These are phyloP conservation scores for Thielaviopsis populi DNA, from an alignment of 2,329 filamentous ascomycete species.

Conservation along the genomic window DNA sequence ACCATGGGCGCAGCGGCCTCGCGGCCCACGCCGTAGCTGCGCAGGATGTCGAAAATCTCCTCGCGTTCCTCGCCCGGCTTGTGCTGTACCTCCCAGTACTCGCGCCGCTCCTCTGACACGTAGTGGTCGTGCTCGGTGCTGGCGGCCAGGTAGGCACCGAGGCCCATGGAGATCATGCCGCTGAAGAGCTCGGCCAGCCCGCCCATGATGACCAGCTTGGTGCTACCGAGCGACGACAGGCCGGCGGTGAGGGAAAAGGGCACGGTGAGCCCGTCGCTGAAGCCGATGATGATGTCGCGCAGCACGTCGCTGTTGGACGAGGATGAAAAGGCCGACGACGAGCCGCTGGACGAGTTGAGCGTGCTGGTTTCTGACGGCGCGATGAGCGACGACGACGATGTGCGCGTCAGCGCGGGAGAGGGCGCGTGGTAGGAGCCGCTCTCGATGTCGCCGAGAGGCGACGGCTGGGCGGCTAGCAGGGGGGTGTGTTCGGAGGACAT, in stretches of 20 bases:
- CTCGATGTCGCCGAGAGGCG: constrained; percentile 6
- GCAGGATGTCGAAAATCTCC: constrained; percentile 36
- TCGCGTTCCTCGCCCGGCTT: constrained; percentile 32
- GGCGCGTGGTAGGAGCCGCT: background rate
- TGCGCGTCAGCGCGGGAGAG: background rate
- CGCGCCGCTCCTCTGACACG: constrained; percentile 33
- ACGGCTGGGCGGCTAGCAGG: background rate
- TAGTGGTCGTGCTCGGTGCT: constrained; percentile 39
- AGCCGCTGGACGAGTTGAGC: constrained; percentile 8
- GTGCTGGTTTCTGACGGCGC: constrained; percentile 15
- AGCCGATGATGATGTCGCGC: constrained; percentile 56
- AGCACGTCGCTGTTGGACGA: constrained; percentile 32
- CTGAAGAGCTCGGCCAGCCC: constrained; percentile 62
- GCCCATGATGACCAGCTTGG: constrained; percentile 52
- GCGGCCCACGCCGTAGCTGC: constrained; percentile 34
- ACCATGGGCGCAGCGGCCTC: constrained; percentile 32
- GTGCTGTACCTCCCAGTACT: constrained; percentile 30
- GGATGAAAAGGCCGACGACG: constrained; percentile 21
- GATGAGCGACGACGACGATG: constrained; percentile 18
- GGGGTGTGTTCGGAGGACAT: constrained; percentile 9
- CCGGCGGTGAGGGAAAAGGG: constrained; percentile 67
- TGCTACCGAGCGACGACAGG: constrained; percentile 49
- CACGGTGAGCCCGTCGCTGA: constrained; percentile 65
- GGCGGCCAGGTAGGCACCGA: constrained; percentile 58
- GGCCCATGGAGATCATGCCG: constrained; percentile 62